Conservation (phyloP, 345 rosid species). For the Eucalyptus regnans region DNA sequence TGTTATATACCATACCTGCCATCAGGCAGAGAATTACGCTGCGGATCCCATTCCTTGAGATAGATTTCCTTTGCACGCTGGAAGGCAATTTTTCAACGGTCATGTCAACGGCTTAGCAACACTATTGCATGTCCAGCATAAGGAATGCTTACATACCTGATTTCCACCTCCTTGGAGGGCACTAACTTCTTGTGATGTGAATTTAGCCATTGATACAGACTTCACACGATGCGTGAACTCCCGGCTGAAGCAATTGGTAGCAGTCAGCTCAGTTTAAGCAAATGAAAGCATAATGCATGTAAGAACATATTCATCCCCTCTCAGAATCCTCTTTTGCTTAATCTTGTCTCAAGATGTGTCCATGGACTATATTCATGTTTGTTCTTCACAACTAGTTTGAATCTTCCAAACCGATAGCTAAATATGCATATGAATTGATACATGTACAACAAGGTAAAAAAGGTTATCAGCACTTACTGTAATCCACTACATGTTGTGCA, state of each 20-base stretch:
- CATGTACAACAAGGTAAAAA: not conserved
- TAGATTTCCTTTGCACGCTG: slow-evolving; percentile 83
- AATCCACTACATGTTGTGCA: slow-evolving; percentile 98
- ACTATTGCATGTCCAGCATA: not conserved
- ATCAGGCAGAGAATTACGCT: slow-evolving; percentile 62
- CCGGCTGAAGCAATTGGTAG: slow-evolving; percentile 35
- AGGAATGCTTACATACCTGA: slow-evolving; percentile 33
- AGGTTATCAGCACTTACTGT: slow-evolving; percentile 48
- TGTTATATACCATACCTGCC: slow-evolving; percentile 35
- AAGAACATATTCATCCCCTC: not conserved
- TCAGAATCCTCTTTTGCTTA: not conserved
- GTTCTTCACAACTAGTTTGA: not conserved
- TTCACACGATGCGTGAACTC: slow-evolving; percentile 96
- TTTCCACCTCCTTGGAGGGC: slow-evolving; percentile 94
- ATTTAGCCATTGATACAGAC: slow-evolving; percentile 92
- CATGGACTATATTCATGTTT: not conserved
- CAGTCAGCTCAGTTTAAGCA: not conserved
- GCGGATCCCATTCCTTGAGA: slow-evolving; percentile 87
- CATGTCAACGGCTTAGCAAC: not conserved
- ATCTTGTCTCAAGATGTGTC: not conserved
- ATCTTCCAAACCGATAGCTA: not conserved
- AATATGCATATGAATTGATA: not conserved
- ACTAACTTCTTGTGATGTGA: slow-evolving; percentile 75
- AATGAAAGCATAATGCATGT: not conserved
- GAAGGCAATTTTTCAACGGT: not conserved